Evolutionary conservation across 192 early-diverging fungal genomes (phyloP).

Genomic region (Backusella parvicylindrica): DNA sequence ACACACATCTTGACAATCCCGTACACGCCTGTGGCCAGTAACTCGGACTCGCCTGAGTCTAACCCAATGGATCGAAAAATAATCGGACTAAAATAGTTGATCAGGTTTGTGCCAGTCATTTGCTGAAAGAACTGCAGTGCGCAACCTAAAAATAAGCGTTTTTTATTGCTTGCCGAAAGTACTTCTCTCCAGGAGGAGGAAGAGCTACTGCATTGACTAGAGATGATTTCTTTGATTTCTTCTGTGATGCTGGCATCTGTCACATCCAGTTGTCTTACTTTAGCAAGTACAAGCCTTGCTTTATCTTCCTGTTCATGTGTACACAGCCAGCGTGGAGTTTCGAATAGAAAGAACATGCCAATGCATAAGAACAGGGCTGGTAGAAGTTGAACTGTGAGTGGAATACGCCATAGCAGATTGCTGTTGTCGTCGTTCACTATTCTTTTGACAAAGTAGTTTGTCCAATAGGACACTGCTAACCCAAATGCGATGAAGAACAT

Average conservation of each 20-base stretch:
- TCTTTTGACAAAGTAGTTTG: conserved; percentile 22
- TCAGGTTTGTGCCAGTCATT: conserved; percentile 23
- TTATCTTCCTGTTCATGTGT: conserved; percentile 35
- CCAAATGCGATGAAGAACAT: conserved; percentile 27
- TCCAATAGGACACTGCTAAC: conserved; percentile 27
- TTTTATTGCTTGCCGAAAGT: conserved; percentile 44
- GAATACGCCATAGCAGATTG: conserved; percentile 23
- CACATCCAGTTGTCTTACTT: conserved; percentile 32
- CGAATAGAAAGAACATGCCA: conserved; percentile 23
- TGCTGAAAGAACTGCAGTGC: conserved; percentile 72
- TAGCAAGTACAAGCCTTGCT: conserved; percentile 40
- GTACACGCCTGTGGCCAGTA: conserved; percentile 34
- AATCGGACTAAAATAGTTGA: conserved; percentile 61
- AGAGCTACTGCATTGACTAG: not conserved
- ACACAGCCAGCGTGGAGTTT: conserved; percentile 60
- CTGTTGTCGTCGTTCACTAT: conserved; percentile 6
- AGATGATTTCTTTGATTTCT: conserved; percentile 52
- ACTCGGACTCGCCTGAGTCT: conserved; percentile 19
- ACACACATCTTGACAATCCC: conserved; percentile 34
- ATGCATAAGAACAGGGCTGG: conserved; percentile 11
- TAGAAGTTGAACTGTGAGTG: conserved; percentile 24
- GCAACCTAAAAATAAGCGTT: conserved; percentile 59
- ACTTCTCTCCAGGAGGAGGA: conserved; percentile 58
- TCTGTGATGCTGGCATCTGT: conserved; percentile 30
- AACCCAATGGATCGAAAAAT: conserved; percentile 31